These are phyloP conservation scores for Ceratocystis diversiconidia DNA, from an alignment of 2,329 filamentous ascomycete species.

Conservation along the genomic window DNA sequence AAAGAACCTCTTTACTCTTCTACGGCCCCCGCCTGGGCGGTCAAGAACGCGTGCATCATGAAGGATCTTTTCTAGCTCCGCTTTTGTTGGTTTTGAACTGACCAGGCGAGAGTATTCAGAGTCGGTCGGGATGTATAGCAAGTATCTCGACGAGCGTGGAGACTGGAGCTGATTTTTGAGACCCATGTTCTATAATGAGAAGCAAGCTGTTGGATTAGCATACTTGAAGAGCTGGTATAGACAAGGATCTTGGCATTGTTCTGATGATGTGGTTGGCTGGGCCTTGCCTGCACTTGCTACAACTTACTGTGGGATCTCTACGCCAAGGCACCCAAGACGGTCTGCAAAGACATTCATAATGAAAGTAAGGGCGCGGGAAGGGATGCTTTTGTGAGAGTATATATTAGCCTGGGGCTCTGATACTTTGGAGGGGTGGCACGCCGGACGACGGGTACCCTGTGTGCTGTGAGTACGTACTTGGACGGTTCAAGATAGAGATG, in stretches of 20 bases:
- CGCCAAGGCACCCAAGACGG: neutral
- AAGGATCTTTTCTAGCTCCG: slow-evolving; percentile 13
- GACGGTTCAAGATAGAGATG: neutral
- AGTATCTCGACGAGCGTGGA: slow-evolving; percentile 7
- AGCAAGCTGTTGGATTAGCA: neutral
- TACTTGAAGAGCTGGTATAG: neutral
- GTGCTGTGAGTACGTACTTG: neutral
- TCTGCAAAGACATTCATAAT: slow-evolving; percentile 4
- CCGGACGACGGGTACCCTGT: neutral
- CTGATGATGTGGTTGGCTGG: neutral
- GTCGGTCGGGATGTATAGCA: slow-evolving; percentile 16
- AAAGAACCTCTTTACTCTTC: slow-evolving; percentile 14
- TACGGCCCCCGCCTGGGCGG: slow-evolving; percentile 5
- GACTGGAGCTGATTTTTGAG: neutral
- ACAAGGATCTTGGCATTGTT: neutral
- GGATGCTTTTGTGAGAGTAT: neutral
- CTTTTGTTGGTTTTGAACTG: slow-evolving; percentile 7
- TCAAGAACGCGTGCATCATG: slow-evolving; percentile 9
- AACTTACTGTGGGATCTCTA: slow-evolving; percentile 1
- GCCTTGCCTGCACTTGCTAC: neutral
- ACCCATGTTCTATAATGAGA: neutral
- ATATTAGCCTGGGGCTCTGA: neutral
- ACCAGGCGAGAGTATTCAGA: slow-evolving; percentile 14
- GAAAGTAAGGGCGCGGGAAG: neutral
- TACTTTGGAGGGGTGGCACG: neutral